phyloP scores from a whole-genome alignment of 148 eudicot species.

The Rhododendron griersonianum region DNA sequence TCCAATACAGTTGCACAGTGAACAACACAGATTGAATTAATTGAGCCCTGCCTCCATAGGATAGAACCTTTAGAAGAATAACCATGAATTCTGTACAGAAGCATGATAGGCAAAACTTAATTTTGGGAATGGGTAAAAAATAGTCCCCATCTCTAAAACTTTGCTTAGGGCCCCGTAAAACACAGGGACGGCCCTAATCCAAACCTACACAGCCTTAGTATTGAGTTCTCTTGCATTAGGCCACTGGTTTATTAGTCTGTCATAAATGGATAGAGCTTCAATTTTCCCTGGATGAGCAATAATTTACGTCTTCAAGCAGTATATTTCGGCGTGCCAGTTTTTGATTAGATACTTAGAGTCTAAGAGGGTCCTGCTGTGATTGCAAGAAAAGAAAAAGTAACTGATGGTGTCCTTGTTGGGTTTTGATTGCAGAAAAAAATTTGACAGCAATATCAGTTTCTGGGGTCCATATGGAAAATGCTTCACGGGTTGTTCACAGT shows the following conservation, averaged over 20 bases:
- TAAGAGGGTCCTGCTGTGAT: not conserved
- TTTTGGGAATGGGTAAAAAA: not conserved
- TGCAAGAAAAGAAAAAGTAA: not conserved
- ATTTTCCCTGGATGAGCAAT: not conserved
- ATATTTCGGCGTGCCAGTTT: not conserved
- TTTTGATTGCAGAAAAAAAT: not conserved
- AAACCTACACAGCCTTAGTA: not conserved
- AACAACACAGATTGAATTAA: no score
- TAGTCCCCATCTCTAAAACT: not conserved
- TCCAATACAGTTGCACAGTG: no score
- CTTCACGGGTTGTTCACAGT: not conserved
- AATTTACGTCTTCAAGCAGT: not conserved
- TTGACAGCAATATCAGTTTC: not conserved
- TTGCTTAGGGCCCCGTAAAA: not conserved
- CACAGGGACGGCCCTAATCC: not conserved
- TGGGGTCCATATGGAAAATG: not conserved
- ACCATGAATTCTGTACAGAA: not conserved
- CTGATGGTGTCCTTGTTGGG: not conserved
- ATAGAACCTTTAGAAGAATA: no score
- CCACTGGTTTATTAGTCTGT: not conserved
- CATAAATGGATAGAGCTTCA: not conserved
- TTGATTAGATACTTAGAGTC: not conserved
- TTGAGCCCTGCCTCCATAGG: no score
- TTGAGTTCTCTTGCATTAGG: not conserved
- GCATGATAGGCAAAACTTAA: not conserved